Evolutionary conservation across 2,329 filamentous ascomycete genomes (phyloP).

Genomic region (Aspergillus sp.): DNA sequence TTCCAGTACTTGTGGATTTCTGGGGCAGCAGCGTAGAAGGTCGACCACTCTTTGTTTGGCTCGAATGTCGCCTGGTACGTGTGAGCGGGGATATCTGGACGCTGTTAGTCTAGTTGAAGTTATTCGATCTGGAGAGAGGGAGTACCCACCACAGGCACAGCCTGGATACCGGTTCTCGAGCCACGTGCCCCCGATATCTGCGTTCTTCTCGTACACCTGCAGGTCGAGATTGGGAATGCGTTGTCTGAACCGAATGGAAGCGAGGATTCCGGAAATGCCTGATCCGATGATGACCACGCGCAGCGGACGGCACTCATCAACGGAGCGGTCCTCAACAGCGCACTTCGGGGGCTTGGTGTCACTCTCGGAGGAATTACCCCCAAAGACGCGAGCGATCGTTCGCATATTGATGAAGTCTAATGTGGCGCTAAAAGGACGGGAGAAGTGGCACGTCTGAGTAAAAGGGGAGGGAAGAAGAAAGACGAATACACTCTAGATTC

Average conservation of each 20-base stretch:
- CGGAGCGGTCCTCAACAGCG: conserved; percentile 28
- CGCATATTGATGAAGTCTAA: not conserved
- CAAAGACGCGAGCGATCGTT: not conserved
- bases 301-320: conserved; percentile 32
- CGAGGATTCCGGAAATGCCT: conserved; percentile 39
- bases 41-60: conserved; percentile 47
- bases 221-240: conserved; percentile 36
- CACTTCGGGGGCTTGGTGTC: conserved; percentile 3
- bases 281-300: conserved; percentile 38
- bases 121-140: not conserved
- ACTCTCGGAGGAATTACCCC: not conserved
- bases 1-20: conserved; percentile 53
- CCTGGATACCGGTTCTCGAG: conserved; percentile 36
- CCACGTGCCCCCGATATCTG: conserved; percentile 34
- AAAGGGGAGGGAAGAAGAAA: too few species aligned
- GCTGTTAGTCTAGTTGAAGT: not conserved
- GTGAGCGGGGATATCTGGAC: conserved; percentile 44
- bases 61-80: conserved; percentile 53
- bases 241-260: conserved; percentile 37
- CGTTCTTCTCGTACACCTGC: conserved; percentile 35
- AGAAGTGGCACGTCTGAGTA: not conserved
- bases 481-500: too few species aligned
- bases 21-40: conserved; percentile 47
- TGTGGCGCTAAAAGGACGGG: not conserved
- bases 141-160: conserved; percentile 31